Evolutionary conservation across 1,139 yeast genomes (phyloP).

Genomic region (Saccharomyces uvarum): DNA sequence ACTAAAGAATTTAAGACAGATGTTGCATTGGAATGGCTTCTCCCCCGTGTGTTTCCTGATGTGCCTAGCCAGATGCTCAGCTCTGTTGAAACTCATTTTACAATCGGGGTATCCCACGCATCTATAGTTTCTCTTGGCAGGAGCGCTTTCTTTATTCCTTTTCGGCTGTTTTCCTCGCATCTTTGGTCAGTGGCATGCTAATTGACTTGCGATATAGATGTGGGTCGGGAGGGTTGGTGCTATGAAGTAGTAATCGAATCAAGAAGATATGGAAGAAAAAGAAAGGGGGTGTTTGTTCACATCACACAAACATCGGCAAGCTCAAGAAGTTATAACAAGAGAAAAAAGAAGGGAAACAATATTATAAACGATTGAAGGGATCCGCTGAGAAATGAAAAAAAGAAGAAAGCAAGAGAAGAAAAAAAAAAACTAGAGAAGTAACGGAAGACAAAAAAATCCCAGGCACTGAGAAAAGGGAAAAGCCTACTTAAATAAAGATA

Average conservation of each 20-base stretch:
- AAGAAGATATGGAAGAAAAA: not conserved
- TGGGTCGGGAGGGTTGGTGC: not conserved
- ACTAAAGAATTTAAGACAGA: conserved; percentile 72
- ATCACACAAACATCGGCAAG: not conserved
- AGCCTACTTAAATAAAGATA: not conserved
- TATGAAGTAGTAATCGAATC: not conserved
- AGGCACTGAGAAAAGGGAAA: not conserved
- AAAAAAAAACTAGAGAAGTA: not conserved
- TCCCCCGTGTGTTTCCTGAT: conserved; percentile 93
- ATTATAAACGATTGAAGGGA: not conserved
- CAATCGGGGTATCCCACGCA: conserved; percentile 87
- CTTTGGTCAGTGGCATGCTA: not conserved
- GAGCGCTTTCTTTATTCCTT: not conserved
- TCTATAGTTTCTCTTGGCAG: conserved; percentile 41
- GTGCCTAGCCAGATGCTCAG: conserved; percentile 89
- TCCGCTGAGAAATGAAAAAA: not conserved
- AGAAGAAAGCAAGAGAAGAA: not conserved
- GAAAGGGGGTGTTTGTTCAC: not conserved
- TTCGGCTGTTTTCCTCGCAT: conserved; percentile 1
- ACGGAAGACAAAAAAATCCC: not conserved
- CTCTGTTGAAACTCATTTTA: conserved; percentile 77
- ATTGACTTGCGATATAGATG: not conserved
- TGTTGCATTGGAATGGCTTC: conserved; percentile 82
- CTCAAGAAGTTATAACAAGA: not conserved
- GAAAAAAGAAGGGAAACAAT: not conserved